Evolutionary conservation across 495 filamentous ascomycete genomes (phyloP).

Genomic region (Penicillium pulvis): DNA sequence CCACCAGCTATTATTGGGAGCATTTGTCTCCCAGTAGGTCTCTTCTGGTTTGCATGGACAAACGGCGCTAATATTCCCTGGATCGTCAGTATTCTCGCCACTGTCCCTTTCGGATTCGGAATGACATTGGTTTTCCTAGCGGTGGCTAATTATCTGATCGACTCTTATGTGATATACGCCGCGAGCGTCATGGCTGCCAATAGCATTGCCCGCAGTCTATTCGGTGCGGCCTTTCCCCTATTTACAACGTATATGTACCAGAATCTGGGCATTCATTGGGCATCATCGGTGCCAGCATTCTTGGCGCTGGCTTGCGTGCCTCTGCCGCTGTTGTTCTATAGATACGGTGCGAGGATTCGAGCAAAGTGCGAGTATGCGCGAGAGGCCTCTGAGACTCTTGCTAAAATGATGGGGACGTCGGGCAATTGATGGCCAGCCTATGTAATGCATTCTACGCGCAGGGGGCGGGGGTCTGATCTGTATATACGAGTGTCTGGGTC

Average conservation of each 20-base stretch:
- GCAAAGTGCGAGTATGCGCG: constrained; percentile 49
- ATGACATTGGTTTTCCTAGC: constrained; percentile 83
- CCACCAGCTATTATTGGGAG: constrained; percentile 80
- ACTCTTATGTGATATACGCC: constrained; percentile 84
- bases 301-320: constrained; percentile 70
- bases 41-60: constrained; percentile 90
- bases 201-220: constrained; percentile 77
- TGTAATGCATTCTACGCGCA: too few relatives aligned
- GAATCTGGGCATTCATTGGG: constrained; percentile 54
- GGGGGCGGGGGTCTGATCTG: too few relatives aligned
- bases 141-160: constrained; percentile 81
- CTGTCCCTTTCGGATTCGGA: constrained; percentile 60
- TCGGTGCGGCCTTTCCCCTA: constrained; percentile 76
- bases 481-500: too few relatives aligned
- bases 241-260: constrained; percentile 69
- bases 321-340: constrained; percentile 72
- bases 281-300: constrained; percentile 73
- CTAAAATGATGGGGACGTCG: too few relatives aligned
- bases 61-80: constrained; percentile 71
- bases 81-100: constrained; percentile 78
- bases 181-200: constrained; percentile 85
- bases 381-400: too few relatives aligned
- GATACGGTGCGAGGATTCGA: constrained; percentile 54
- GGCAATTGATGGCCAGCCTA: too few relatives aligned
- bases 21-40: constrained; percentile 66